These are phyloP conservation scores for Alternaria sp. DNA, from an alignment of 2,329 filamentous ascomycete species.

Conservation along the genomic window DNA sequence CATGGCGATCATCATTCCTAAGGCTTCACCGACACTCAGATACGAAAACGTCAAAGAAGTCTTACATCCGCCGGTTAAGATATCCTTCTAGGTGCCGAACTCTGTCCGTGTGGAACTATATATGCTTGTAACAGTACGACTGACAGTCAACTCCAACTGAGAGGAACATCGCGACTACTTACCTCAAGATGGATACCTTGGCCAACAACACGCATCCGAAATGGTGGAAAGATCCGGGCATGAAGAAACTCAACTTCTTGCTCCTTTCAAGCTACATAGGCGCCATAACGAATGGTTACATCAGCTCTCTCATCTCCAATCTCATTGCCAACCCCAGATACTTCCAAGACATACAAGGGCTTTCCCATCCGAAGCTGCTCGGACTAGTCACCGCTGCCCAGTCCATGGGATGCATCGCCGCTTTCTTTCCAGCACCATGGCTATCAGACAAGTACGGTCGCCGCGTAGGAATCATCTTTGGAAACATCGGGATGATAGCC, in stretches of 20 bases:
- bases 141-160: background rate
- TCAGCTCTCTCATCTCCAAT: constrained; percentile 23
- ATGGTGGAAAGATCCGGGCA: constrained; percentile 22
- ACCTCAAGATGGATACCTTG: background rate
- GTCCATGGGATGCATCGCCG: constrained; percentile 19
- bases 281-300: constrained; percentile 24
- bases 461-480: constrained; percentile 14
- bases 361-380: constrained; percentile 10
- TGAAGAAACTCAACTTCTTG: constrained; percentile 20
- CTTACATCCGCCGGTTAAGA: background rate
- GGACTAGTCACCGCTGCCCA: constrained; percentile 23
- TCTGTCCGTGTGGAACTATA: background rate
- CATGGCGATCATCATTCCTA: background rate
- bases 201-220: constrained; percentile 15
- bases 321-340: constrained; percentile 21
- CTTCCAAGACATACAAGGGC: constrained; percentile 8
- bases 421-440: constrained; percentile 27
- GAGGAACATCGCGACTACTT: background rate
- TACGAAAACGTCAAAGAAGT: background rate
- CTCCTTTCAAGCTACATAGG: constrained; percentile 24
- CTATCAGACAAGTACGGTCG: constrained; percentile 23
- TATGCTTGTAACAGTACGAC: background rate
- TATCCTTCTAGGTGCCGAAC: background rate
- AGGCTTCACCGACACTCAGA: background rate
- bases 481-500: constrained; percentile 15